A percentile compares a stretch with the other conserved stretches of the same genome.
Conservation (phyloP, 2,329 filamentous ascomycete genomes). For the Geosmithia putterillii region DNA sequence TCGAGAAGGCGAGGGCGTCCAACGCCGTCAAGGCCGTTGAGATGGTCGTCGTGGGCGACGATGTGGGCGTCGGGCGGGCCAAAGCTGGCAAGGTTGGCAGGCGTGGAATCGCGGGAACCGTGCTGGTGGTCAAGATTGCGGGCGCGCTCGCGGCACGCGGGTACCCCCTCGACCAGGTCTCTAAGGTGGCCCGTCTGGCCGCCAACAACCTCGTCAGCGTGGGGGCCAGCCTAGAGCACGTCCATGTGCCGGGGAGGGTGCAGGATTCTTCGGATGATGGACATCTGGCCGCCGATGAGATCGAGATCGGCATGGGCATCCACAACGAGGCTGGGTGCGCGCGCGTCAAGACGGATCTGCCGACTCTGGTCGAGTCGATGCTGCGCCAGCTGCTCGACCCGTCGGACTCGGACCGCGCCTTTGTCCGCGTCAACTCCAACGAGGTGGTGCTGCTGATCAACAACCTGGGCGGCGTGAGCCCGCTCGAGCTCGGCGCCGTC, state of each 20-base stretch:
- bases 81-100: conserved; percentile 86
- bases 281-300: conserved; percentile 39
- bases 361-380: conserved; percentile 50
- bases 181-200: conserved; percentile 56
- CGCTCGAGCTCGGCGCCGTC: conserved; percentile 61
- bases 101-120: conserved; percentile 81
- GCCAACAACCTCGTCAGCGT: conserved; percentile 73
- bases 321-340: conserved; percentile 57
- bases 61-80: conserved; percentile 74
- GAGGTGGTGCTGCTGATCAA: conserved; percentile 62
- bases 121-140: conserved; percentile 81
- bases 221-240: conserved; percentile 74
- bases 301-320: conserved; percentile 66
- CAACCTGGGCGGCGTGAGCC: conserved; percentile 63
- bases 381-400: conserved; percentile 55
- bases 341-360: conserved; percentile 36
- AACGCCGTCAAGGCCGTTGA: conserved; percentile 54
- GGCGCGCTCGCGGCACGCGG: conserved; percentile 72
- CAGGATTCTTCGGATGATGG: conserved; percentile 45
- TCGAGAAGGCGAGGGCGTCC: conserved; percentile 78
- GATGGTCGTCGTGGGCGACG: conserved; percentile 87
- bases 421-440: conserved; percentile 47
- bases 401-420: conserved; percentile 57
- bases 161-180: conserved; percentile 55
- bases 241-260: conserved; percentile 71